Conservation (phyloP, 768 basidiomycete species). For the Lactarius akahatsu region DNA sequence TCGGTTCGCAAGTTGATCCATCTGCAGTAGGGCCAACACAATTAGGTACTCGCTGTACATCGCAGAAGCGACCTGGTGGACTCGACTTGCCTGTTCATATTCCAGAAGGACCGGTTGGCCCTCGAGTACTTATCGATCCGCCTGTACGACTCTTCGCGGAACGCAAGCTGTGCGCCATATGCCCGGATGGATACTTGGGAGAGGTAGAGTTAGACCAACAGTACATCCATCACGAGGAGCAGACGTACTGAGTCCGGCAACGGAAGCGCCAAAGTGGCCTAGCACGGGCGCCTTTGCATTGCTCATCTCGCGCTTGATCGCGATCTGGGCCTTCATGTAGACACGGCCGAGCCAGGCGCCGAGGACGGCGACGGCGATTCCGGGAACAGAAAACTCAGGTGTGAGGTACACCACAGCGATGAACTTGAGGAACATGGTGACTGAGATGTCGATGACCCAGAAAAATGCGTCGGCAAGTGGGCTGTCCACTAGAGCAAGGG, state of each 20-base stretch:
- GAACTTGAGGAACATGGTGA: conserved; percentile 40
- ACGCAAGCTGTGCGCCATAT: conserved; percentile 50
- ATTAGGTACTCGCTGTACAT: not conserved
- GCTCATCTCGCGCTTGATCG: conserved; percentile 57
- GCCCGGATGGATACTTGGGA: conserved; percentile 49
- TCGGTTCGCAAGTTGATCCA: conserved; percentile 59
- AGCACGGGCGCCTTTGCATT: conserved; percentile 50
- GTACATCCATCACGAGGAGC: no score
- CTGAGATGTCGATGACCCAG: conserved; percentile 35
- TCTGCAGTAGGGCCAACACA: conserved; percentile 29
- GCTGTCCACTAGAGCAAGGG: conserved; percentile 37
- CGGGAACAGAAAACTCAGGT: conserved; percentile 43
- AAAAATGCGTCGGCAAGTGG: conserved; percentile 33
- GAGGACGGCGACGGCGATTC: conserved; percentile 37
- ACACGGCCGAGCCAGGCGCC: conserved; percentile 47
- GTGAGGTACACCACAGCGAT: conserved; percentile 40
- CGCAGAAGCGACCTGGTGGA: not conserved
- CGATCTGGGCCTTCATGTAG: conserved; percentile 56
- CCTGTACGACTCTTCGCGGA: conserved; percentile 42
- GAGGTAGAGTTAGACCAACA: not conserved
- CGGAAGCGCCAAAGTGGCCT: conserved; percentile 51
- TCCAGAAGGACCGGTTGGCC: conserved; percentile 45
- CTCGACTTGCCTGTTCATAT: conserved; percentile 43
- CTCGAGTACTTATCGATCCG: conserved; percentile 51
- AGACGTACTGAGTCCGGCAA: conserved; percentile 46